Evolutionary conservation across 352 stramenopile species (phyloP).

Genomic region (Globisporangium iwayamae): DNA sequence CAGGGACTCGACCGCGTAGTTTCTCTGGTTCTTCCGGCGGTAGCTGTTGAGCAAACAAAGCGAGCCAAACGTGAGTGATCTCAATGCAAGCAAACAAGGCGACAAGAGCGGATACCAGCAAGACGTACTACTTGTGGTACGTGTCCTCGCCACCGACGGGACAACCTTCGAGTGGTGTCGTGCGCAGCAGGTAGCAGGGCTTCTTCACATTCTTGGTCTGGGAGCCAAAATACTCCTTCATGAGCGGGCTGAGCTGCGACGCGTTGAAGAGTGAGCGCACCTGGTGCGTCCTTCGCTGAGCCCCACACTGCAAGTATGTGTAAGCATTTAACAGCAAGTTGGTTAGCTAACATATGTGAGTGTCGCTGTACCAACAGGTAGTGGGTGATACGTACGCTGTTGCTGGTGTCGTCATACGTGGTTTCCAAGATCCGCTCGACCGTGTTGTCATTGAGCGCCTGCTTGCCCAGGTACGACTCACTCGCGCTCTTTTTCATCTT

Average conservation of each 20-base stretch:
- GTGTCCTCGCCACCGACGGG: constrained; percentile 77
- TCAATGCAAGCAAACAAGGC: neutral
- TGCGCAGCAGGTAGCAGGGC: constrained; percentile 68
- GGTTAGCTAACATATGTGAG: neutral
- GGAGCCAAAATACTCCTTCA: constrained; percentile 72
- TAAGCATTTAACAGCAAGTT: neutral
- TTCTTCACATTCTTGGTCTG: constrained; percentile 63
- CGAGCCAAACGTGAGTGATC: neutral
- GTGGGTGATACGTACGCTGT: constrained; percentile 2
- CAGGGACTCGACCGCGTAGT: constrained; percentile 39
- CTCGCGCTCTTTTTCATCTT: constrained; percentile 39
- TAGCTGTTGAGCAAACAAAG: constrained; percentile 28
- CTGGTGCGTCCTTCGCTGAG: constrained; percentile 51
- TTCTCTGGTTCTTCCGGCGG: constrained; percentile 38
- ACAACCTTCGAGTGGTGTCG: constrained; percentile 63
- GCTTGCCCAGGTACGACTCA: constrained; percentile 50
- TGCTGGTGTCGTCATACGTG: constrained; percentile 2
- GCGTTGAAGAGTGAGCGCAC: constrained; percentile 72
- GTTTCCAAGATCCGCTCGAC: constrained; percentile 53
- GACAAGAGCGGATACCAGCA: neutral
- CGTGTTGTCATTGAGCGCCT: constrained; percentile 48
- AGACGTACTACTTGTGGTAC: constrained; percentile 67
- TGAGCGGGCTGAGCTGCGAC: constrained; percentile 71
- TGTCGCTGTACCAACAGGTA: neutral
- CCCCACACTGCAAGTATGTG: constrained; percentile 6